Base-by-base conservation (phyloP, 345 rosid genomes). In the Linum lewisii region DNA sequence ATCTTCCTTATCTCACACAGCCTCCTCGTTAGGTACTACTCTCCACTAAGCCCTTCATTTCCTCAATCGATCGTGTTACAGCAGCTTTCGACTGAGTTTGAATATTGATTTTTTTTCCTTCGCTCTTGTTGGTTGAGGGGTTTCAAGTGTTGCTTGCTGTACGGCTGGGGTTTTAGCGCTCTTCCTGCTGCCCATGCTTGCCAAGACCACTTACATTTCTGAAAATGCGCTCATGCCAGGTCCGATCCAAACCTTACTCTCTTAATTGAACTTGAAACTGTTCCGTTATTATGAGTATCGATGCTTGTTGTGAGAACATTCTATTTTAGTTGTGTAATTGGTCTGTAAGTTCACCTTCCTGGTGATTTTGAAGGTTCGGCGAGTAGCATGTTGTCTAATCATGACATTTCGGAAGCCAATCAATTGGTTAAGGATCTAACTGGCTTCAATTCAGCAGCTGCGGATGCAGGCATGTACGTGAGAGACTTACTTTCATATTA, bases 151-250 rank as follows among this genome's bases (percentile, higher is more conserved):
- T 66, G 59, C 80, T 45, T 89, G 91, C 70, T 93, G 80, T 76
- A 69, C 66, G 11, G 79, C 95, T 68, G 97, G 97, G 20, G 73
- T 89, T 74, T 10, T 82, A 54, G 90, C 86, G 58, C 82, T 93
- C 66, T 66, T 93, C 29, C 70, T 85, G 24, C 74, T 93, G 10
- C 97, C 99, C 29, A 78, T 85, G 26, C 84, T 93, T 26, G 95
- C 95, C 54, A 89, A 89, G 84, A 93, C 79, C 82, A 87, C 99
- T 64, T 83, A 89, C 81, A 81, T 87, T 61, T 93, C 99, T 22
- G 99, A 93, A 81, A 93, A 93, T 68, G 99, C 97, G 54, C 85
- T 93, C 62, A 85, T 93, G 95, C 97, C 97, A 76, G 95, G 99
- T 92, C 47, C 6, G n/a, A 60, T n/a, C 68, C 7, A 24, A 20